Evolutionary conservation across 2,329 filamentous ascomycete genomes (phyloP).

Genomic region (Coniella vitis): DNA sequence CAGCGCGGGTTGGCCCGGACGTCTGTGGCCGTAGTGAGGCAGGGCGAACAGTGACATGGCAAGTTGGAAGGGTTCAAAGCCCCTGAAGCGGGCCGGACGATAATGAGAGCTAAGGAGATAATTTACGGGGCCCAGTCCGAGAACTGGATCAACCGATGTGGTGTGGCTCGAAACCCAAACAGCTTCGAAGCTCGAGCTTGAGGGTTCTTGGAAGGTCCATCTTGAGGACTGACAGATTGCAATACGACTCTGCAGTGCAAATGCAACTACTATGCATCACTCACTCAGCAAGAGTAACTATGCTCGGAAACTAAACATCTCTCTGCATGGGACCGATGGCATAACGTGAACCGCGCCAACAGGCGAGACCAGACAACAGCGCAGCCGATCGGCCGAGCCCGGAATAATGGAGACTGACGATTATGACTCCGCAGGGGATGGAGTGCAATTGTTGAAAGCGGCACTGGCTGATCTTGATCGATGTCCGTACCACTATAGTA

Average conservation of each 20-base stretch:
- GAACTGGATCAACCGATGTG: slow-evolving; percentile 8
- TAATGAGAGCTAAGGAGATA: background rate
- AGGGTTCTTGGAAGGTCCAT: background rate
- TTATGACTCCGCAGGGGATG: too few species aligned
- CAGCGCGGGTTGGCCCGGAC: too few species aligned
- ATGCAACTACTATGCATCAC: background rate
- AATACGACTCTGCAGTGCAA: too few species aligned
- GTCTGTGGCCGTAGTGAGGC: too few species aligned
- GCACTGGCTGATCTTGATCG: background rate
- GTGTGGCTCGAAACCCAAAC: background rate
- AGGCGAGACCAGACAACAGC: background rate
- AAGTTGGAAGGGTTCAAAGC: background rate
- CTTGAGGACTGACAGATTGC: background rate
- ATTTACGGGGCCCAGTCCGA: slow-evolving; percentile 7
- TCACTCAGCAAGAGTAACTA: too few species aligned
- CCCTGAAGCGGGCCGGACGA: slow-evolving; percentile 2
- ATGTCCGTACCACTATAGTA: too few species aligned
- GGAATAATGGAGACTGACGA: background rate
- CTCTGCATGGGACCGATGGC: too few species aligned
- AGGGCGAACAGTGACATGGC: background rate
- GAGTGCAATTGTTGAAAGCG: background rate
- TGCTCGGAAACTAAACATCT: too few species aligned
- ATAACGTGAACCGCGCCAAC: too few species aligned
- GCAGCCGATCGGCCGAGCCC: slow-evolving; percentile 1
- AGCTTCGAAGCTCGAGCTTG: background rate